Conservation (phyloP, 2,329 filamentous ascomycete genomes). For the Setomelanomma holmii region DNA sequence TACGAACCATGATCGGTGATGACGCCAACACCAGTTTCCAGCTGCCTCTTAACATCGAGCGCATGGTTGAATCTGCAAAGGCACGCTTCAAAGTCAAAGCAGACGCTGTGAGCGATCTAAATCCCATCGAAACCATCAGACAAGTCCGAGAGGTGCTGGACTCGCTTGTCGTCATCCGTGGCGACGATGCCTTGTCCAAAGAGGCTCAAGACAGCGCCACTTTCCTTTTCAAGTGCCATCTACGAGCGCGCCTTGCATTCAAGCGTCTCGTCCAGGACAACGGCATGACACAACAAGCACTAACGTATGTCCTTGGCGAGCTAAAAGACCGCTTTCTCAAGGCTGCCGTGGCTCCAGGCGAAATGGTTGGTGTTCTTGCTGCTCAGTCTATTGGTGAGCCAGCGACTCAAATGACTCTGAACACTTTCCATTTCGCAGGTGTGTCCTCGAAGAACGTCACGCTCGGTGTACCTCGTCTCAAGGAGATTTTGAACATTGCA, state of each 20-base stretch:
- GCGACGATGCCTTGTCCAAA: slow-evolving; percentile 77
- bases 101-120: slow-evolving; percentile 85
- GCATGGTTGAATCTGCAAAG: slow-evolving; percentile 89
- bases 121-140: slow-evolving; percentile 85
- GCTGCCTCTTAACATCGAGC: slow-evolving; percentile 86
- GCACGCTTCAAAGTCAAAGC: slow-evolving; percentile 85
- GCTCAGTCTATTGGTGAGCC: slow-evolving; percentile 99
- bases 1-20: slow-evolving; percentile 70
- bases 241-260: slow-evolving; percentile 89
- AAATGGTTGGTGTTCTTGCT: slow-evolving; percentile 98
- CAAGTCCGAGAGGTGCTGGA: slow-evolving; percentile 77
- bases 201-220: slow-evolving; percentile 92
- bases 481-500: slow-evolving; percentile 98
- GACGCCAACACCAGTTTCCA: slow-evolving; percentile 88
- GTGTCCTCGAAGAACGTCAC: slow-evolving; percentile 99
- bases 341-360: slow-evolving; percentile 86
- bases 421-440: slow-evolving; percentile 99
- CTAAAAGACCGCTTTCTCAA: slow-evolving; percentile 87
- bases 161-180: slow-evolving; percentile 84
- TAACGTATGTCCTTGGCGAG: slow-evolving; percentile 90
- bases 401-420: slow-evolving; percentile 98
- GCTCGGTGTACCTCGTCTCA: slow-evolving; percentile 96
- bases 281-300: slow-evolving; percentile 86
- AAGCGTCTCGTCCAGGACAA: slow-evolving; percentile 89
- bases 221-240: slow-evolving; percentile 87